Conservation (phyloP, 805 yeast species). For the Schwanniomyces polymorphus region DNA sequence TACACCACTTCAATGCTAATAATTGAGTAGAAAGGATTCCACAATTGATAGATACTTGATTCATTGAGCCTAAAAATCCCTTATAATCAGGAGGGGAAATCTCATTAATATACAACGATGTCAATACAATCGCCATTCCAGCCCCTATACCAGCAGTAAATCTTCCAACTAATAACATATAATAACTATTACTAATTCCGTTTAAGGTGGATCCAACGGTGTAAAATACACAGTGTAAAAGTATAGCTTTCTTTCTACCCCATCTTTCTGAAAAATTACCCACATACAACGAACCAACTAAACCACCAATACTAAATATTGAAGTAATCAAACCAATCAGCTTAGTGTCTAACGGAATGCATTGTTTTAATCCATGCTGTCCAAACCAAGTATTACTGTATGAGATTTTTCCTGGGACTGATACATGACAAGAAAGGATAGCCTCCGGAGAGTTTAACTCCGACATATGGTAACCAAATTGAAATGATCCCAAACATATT, state of each 20-base stretch:
- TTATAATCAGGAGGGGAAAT: conserved; percentile 66
- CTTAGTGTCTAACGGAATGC: conserved; percentile 56
- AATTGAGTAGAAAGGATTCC: conserved; percentile 84
- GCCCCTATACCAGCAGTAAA: conserved; percentile 82
- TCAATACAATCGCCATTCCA: conserved; percentile 82
- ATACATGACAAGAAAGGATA: conserved; percentile 55
- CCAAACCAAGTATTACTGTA: conserved; percentile 43
- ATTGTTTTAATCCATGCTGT: conserved; percentile 39
- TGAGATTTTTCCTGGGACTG: conserved; percentile 28
- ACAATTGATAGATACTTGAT: conserved; percentile 79
- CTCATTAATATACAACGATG: conserved; percentile 81
- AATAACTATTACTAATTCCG: conserved; percentile 46
- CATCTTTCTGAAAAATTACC: conserved; percentile 61
- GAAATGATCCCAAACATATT: conserved; percentile 76
- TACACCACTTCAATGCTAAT: conserved; percentile 69
- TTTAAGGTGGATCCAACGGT: conserved; percentile 64
- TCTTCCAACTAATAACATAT: conserved; percentile 61
- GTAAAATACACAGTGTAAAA: conserved; percentile 52
- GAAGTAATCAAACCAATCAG: conserved; percentile 76
- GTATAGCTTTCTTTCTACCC: conserved; percentile 61
- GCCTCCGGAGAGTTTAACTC: conserved; percentile 90
- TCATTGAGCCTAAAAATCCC: conserved; percentile 86
- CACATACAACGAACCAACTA: conserved; percentile 69
- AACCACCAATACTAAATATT: conserved; percentile 80
- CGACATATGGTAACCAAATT: conserved; percentile 93